Percentiles rank a stretch among this genome's conserved stretches.
phyloP scores from a whole-genome alignment of 1,284 basidiomycete genomes.

The Lentinus polychrous region DNA sequence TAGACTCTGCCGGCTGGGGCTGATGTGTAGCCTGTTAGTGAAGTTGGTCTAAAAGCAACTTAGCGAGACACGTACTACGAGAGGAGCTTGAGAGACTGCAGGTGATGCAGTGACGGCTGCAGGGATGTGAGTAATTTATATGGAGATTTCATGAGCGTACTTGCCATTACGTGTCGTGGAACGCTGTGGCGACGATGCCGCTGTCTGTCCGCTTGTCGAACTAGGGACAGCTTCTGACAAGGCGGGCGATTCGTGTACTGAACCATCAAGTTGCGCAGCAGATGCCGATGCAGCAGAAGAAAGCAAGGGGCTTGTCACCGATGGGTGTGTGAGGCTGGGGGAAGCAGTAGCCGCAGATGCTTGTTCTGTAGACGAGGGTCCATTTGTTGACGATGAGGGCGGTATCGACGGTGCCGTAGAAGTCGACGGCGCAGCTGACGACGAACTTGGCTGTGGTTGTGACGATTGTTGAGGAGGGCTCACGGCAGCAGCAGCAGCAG shows the following conservation, averaged over 20 bases:
- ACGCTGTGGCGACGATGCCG: constrained; percentile 47
- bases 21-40: constrained; percentile 20
- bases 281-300: constrained; percentile 66
- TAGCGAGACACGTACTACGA: constrained; percentile 6
- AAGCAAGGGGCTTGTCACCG: constrained; percentile 70
- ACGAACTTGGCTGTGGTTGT: constrained; percentile 22
- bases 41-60: constrained; percentile 1
- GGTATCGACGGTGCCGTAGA: constrained; percentile 32
- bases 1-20: constrained; percentile 17
- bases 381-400: constrained; percentile 24
- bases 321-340: constrained; percentile 74
- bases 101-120: constrained; percentile 6
- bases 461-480: constrained; percentile 27
- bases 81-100: constrained; percentile 1
- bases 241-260: constrained; percentile 60
- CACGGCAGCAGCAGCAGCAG: constrained; percentile 86
- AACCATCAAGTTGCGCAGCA: constrained; percentile 56
- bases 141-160: constrained; percentile 5
- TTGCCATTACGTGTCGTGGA: constrained; percentile 17
- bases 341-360: constrained; percentile 52
- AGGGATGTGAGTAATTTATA: constrained; percentile 11
- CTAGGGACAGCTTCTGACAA: constrained; percentile 61
- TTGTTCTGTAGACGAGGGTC: constrained; percentile 33
- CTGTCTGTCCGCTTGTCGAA: constrained; percentile 44
- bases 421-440: constrained; percentile 31